Conservation (phyloP, 768 basidiomycete genomes). For the Lyophyllum semitale region DNA sequence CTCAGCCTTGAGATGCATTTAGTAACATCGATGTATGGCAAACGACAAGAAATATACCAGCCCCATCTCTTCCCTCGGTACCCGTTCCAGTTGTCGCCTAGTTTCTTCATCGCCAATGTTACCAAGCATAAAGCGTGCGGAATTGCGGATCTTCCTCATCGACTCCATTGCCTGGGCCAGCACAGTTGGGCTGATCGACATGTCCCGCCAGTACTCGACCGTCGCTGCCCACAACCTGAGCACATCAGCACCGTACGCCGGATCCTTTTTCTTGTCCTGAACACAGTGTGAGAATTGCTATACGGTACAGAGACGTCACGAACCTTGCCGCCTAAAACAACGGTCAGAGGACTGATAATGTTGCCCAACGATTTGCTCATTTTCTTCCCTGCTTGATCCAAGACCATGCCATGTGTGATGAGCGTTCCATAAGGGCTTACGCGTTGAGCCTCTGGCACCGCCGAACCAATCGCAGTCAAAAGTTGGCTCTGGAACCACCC, state of each 20-base stretch:
- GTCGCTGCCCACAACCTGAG: constrained; percentile 91
- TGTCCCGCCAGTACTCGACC: constrained; percentile 87
- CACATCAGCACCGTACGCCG: constrained; percentile 84
- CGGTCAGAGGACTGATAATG: constrained; percentile 78
- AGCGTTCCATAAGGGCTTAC: constrained; percentile 68
- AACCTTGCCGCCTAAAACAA: constrained; percentile 80
- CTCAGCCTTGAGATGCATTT: constrained; percentile 59
- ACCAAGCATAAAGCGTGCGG: constrained; percentile 83
- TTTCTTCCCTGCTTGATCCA: constrained; percentile 87
- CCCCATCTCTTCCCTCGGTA: constrained; percentile 52
- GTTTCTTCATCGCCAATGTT: constrained; percentile 54
- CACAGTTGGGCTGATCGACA: constrained; percentile 78
- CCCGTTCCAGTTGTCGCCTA: constrained; percentile 31
- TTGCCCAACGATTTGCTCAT: constrained; percentile 99
- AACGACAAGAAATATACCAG: constrained; percentile 49
- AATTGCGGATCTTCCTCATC: constrained; percentile 83
- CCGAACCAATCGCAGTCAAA: constrained; percentile 72
- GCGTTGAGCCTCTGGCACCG: constrained; percentile 31
- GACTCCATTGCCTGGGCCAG: constrained; percentile 76
- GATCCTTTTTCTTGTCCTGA: constrained; percentile 69
- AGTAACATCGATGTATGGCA: not conserved
- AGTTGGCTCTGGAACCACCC: constrained; percentile 99
- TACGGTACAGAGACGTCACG: constrained; percentile 18
- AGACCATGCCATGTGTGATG: constrained; percentile 96
- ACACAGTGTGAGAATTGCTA: not conserved